phyloP scores from a whole-genome alignment of 1,139 yeast species.

The Debaryomyces subglobosus region DNA sequence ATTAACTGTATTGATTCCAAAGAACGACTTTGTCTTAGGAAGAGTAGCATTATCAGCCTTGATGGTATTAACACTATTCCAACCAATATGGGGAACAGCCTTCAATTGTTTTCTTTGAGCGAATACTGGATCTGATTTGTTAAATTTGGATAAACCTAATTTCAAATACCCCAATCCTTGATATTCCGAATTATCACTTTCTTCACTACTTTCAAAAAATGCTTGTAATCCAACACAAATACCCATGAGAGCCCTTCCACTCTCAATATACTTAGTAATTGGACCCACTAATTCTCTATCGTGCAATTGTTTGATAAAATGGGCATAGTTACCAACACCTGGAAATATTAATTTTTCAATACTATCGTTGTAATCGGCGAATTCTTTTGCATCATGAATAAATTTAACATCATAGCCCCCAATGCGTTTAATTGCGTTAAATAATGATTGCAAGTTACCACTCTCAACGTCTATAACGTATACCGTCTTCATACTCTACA shows the following conservation, averaged over 20 bases:
- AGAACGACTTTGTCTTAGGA: constrained; percentile 40
- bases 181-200: constrained; percentile 55
- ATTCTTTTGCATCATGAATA: constrained; percentile 45
- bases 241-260: constrained; percentile 90
- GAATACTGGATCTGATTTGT: constrained; percentile 43
- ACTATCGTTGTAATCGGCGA: constrained; percentile 36
- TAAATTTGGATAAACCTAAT: constrained; percentile 60
- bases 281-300: constrained; percentile 67
- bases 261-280: constrained; percentile 60
- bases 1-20: constrained; percentile 61
- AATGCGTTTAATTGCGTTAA: constrained; percentile 78
- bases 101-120: constrained; percentile 38
- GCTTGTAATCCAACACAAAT: constrained; percentile 96
- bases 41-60: constrained; percentile 19
- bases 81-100: constrained; percentile 95
- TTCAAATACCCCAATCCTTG: constrained; percentile 59
- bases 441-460: constrained; percentile 87
- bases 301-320: constrained; percentile 74
- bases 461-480: constrained; percentile 92
- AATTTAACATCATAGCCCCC: constrained; percentile 65
- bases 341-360: constrained; percentile 73
- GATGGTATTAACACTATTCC: constrained; percentile 59
- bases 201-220: constrained; percentile 73
- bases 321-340: constrained; percentile 97
- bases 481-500: constrained; percentile 35